A percentile compares a stretch with the other conserved stretches of the same genome.
These are phyloP conservation scores for Punctularia strigosozonata DNA, from an alignment of 768 basidiomycete species.

Conservation along the genomic window DNA sequence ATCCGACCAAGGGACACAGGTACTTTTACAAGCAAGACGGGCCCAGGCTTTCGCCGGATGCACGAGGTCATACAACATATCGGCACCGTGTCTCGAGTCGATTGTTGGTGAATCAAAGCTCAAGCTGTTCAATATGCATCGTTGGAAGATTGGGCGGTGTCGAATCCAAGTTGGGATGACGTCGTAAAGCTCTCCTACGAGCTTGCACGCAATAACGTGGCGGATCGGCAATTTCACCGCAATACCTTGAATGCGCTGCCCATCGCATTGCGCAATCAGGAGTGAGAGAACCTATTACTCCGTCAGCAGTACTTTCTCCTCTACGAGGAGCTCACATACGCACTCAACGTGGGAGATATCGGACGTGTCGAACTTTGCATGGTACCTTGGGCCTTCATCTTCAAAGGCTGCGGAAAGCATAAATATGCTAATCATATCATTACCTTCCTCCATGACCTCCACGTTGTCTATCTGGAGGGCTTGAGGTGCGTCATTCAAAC, in stretches of 20 bases:
- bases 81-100: conserved; percentile 2
- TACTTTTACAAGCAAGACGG: conserved; percentile 10
- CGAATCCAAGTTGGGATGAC: conserved; percentile 16
- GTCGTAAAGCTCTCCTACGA: conserved; percentile 15
- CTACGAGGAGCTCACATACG: conserved; percentile 26
- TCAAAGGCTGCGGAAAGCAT: conserved; percentile 19
- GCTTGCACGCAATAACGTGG: conserved; percentile 12
- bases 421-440: conserved; percentile 16
- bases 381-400: conserved; percentile 17
- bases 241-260: not conserved
- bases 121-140: not conserved
- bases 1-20: conserved; percentile 18
- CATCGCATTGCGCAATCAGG: conserved; percentile 20
- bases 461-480: conserved; percentile 10
- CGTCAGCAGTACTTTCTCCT: conserved; percentile 23
- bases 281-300: conserved; percentile 22
- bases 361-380: conserved; percentile 18
- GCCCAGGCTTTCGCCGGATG: conserved; percentile 18
- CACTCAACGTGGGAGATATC: conserved; percentile 20
- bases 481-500: conserved; percentile 4
- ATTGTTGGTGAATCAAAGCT: conserved; percentile 16
- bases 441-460: conserved; percentile 12
- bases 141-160: conserved; percentile 19
- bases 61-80: conserved; percentile 18
- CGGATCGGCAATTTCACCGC: conserved; percentile 5